phyloP scores from a whole-genome alignment of 257 asterid genomes.

The Echites panduratus region DNA sequence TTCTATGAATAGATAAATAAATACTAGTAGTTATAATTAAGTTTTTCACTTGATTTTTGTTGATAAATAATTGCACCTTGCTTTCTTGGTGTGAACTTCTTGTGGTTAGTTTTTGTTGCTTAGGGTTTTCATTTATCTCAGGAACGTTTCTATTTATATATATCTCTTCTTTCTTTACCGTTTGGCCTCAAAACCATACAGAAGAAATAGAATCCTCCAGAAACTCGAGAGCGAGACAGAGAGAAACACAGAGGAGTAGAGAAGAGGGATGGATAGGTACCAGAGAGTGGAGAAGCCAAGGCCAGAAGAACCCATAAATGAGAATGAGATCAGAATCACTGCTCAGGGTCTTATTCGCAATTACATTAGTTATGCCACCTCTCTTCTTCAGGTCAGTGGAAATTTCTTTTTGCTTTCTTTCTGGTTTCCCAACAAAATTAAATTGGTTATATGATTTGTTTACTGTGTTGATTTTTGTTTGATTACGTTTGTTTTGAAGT shows the following conservation, averaged over 20 bases:
- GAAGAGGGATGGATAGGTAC: conserved; percentile 43
- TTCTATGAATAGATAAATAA: no score
- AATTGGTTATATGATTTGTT: neutral
- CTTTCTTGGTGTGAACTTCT: no score
- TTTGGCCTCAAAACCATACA: conserved; percentile 14
- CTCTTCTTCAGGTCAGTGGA: conserved; percentile 43
- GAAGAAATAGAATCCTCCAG: conserved; percentile 12
- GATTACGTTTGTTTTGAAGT: neutral
- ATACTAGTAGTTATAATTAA: no score
- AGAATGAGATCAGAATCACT: conserved; percentile 61
- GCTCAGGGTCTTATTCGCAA: conserved; percentile 55
- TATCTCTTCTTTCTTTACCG: conserved; percentile 6
- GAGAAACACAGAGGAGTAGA: conserved; percentile 9
- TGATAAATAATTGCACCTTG: no score
- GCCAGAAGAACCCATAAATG: conserved; percentile 42
- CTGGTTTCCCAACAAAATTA: no score
- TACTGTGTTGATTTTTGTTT: neutral
- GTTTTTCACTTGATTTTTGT: no score
- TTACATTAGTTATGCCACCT: conserved; percentile 49
- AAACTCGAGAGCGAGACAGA: neutral
- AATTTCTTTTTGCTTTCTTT: neutral
- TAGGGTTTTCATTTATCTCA: conserved; percentile 8
- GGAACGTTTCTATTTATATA: neutral
- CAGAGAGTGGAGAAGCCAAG: conserved; percentile 52
- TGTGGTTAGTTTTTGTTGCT: neutral